Base-by-base conservation (phyloP, 805 yeast species). In the Saccharomycopsis guyanensis region DNA sequence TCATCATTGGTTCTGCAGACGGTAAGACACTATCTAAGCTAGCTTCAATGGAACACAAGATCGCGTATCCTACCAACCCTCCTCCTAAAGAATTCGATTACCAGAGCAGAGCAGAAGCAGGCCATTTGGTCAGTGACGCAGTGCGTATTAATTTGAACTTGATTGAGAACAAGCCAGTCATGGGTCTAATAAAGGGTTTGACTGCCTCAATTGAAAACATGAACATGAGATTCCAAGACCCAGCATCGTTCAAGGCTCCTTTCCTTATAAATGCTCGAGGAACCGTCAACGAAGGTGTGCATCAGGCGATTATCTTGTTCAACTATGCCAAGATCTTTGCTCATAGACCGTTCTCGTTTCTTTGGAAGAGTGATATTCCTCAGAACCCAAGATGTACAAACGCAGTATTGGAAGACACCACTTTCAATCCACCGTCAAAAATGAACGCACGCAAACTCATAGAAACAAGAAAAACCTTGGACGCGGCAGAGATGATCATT, bases 291-390 rank as follows among this genome's bases (percentile, higher is more conserved):
- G 78, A 75, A 47, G 80, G 79, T 24, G 70, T 73, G 2, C 76
- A 72, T 44, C 78, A 75, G 53, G 66, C 77, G 1, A 62, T 70
- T 7, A 61, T 73, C 46, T 57, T 75, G 57, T 61, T 69, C 43
- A 70, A 70, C 47, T 74, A 74, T 57, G 77, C 79, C 1, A 72
- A 70, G 51, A 72, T 75, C n/a, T 74, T 73, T 52, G 71, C 74
- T 3, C 77, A 74, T 56, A 57, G 79, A 47, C 80, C 79, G 2
- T 66, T 74, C 46, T 73, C 78, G 7, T 72, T 66, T 55, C 59
- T 73, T 3, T 74, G 77, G 77, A 67, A 73, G 55, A 66, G 72
- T 1, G 73, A 69, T 51, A 59, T 68, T 16, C 70, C 75, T 3
- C 66, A 63, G 45, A 65, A 64, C 41, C 64, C 72, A 16, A 60